Percentiles rank a stretch among this genome's conserved stretches.
These are phyloP conservation scores for Microsporum audouinii DNA, from an alignment of 2,329 filamentous ascomycete species.

Conservation along the genomic window DNA sequence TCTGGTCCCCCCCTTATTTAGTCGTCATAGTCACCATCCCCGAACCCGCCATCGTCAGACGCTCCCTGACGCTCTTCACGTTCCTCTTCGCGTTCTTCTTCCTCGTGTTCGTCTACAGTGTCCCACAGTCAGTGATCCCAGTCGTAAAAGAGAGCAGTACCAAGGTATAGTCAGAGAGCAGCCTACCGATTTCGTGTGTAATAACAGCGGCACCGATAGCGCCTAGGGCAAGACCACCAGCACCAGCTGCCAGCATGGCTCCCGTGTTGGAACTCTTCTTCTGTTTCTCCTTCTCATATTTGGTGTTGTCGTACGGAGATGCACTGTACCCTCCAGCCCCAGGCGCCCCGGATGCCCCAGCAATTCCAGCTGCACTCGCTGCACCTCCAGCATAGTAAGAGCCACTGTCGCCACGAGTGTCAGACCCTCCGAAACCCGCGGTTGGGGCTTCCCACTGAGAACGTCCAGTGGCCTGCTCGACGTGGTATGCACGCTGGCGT, in stretches of 20 bases:
- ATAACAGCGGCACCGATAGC: conserved; percentile 48
- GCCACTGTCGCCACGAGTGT: conserved; percentile 48
- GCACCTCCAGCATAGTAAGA: conserved; percentile 40
- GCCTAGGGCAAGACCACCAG: conserved; percentile 47
- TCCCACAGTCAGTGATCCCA: background rate
- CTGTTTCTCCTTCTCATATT: conserved; percentile 18
- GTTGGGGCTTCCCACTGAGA: conserved; percentile 42
- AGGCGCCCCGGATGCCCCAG: background rate
- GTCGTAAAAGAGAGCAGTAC: background rate
- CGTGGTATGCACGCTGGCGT: conserved; percentile 37
- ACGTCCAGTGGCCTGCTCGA: conserved; percentile 39
- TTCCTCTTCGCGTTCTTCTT: background rate
- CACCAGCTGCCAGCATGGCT: conserved; percentile 45
- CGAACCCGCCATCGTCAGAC: background rate
- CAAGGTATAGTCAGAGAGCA: background rate
- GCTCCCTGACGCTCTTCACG: background rate
- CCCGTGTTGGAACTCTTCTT: conserved; percentile 38
- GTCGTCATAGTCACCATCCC: background rate
- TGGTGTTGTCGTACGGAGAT: background rate
- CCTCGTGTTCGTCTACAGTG: background rate
- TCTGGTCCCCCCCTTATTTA: background rate
- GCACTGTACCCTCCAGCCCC: background rate
- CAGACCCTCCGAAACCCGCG: conserved; percentile 50
- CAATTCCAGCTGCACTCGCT: background rate
- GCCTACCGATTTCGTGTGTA: conserved; percentile 37